Evolutionary conservation across 495 filamentous ascomycete species (phyloP).

Genomic region (Achaetomiella virescens): DNA sequence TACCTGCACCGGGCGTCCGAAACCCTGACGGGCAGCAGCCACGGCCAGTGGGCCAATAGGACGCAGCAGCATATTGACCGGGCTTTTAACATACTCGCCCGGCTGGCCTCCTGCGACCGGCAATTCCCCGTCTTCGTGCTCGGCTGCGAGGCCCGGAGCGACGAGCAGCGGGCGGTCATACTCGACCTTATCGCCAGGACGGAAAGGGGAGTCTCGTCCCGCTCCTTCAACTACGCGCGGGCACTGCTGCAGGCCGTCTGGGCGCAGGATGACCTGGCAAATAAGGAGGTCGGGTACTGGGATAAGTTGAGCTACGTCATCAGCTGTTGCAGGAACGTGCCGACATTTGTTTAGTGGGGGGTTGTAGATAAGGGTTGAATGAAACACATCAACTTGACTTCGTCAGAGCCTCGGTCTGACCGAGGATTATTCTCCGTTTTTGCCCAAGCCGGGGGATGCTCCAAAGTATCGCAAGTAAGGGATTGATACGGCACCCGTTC

Average conservation of each 20-base stretch:
- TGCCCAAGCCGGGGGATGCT: too few relatives aligned
- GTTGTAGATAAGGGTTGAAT: too few relatives aligned
- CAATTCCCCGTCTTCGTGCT: conserved; percentile 36
- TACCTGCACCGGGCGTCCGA: conserved; percentile 28
- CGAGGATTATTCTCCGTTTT: too few relatives aligned
- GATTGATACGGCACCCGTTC: too few relatives aligned
- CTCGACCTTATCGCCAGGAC: conserved; percentile 30
- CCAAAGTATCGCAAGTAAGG: too few relatives aligned
- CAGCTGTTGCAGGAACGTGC: conserved; percentile 25
- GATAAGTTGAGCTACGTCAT: conserved; percentile 27
- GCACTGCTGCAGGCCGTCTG: conserved; percentile 29
- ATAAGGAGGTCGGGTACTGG: conserved; percentile 26
- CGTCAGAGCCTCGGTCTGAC: too few relatives aligned
- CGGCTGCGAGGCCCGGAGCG: conserved; percentile 34
- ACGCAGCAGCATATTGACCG: conserved; percentile 7
- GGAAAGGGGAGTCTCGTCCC: conserved; percentile 19
- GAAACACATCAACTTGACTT: too few relatives aligned
- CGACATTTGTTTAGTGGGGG: conserved; percentile 23
- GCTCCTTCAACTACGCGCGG: conserved; percentile 25
- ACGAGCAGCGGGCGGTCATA: conserved; percentile 28
- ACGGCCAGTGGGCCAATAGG: conserved; percentile 15
- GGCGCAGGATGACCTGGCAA: conserved; percentile 36
- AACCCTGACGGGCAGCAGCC: too few relatives aligned
- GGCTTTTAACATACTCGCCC: not conserved
- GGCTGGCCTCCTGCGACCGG: conserved; percentile 19